Evolutionary conservation across 768 basidiomycete genomes (phyloP), one percentile per base, ranked within the genome.

Genomic region (Lentinula sp.): DNA sequence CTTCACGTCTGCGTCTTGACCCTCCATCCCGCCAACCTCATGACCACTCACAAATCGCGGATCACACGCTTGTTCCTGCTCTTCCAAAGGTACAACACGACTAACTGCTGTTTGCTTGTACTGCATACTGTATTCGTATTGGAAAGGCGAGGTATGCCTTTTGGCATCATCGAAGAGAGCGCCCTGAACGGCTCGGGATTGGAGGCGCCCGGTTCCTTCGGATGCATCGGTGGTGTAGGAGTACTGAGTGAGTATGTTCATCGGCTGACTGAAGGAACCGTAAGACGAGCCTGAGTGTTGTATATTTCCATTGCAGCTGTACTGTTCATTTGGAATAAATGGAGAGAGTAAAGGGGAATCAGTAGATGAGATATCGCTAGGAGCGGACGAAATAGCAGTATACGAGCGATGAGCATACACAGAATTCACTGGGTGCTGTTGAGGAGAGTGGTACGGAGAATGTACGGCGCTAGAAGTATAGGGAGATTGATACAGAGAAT

Each of bases 281-380:
- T 48, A 57, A 20, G 41, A 39, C 57, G 37, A 39, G 37, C 28
- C 28, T 28, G 57, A 49, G 57, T 48, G 57, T 1, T 32, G 51
- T 13, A 10, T 10, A 36, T 33, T 35, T 6, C 33, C 33, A 45
- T 59, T 36, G 15, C n/a, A 45, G 32, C 2, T 39, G 57, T 59
- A 49, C 28, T 49, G 45, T 3, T 57, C 42, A 15, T 28, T 32
- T 28, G 13, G 23, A 20, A 15, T 33, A 10, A 43, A 57, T 2
- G 57, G 57, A 36, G 46, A 49, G 7, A 59, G 57, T 32, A 49
- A 37, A 9, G 57, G 57, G 1, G 57, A 59, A 33, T 59, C 45
- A 12, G 23, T 59, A n/a, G 57, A 41, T 16, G 55, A 56, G 18
- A 41, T 16, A n/a, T 56, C 39, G 28, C 37, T 20, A 39, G 37